Conservation (phyloP, 73 alveolate species). For the Tetrahymena malaccensis region DNA sequence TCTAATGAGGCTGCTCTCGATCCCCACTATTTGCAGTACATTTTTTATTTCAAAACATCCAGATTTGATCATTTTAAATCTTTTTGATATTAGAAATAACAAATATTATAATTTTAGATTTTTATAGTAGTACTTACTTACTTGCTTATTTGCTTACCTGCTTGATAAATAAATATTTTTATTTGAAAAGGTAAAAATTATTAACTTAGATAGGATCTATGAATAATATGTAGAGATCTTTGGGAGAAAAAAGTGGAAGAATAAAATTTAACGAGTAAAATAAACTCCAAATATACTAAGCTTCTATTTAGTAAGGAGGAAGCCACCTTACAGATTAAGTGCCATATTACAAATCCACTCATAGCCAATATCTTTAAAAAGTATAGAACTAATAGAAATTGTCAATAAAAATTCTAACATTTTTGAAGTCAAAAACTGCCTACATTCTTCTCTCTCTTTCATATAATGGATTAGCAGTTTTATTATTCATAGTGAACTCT, state of each 20-base stretch:
- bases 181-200: neutral
- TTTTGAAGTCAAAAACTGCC: neutral
- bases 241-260: neutral
- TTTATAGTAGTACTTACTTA: neutral
- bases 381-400: neutral
- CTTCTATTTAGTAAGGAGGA: neutral
- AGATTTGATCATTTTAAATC: too few relatives aligned
- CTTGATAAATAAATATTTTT: neutral
- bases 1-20: neutral
- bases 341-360: neutral
- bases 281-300: neutral
- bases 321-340: neutral
- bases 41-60: too few relatives aligned
- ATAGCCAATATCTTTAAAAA: neutral
- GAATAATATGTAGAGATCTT: neutral
- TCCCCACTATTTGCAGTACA: neutral
- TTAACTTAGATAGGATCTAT: neutral
- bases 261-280: neutral
- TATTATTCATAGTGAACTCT: neutral
- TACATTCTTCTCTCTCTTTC: neutral
- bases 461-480: neutral
- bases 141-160: neutral
- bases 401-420: neutral
- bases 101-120: neutral
- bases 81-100: neutral